Base-by-base conservation (phyloP, 495 filamentous ascomycete species). In the Xylaria bambusicola region DNA sequence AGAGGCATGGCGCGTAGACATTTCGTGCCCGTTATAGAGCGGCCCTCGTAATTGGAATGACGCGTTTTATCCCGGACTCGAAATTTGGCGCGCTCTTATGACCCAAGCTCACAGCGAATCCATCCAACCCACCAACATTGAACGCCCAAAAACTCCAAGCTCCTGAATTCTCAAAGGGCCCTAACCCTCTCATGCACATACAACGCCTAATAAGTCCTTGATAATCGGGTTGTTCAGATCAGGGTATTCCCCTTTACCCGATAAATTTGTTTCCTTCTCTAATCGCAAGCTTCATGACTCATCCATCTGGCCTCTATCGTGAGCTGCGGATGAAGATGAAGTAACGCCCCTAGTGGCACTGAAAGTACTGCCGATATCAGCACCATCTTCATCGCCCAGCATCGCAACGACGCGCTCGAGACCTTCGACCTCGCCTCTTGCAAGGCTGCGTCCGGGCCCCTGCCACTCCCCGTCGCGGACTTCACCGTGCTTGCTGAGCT, bases 401-500 rank as follows among this genome's bases (percentile, higher is more conserved):
- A 79, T 48, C 6, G 65, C 60, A 59, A 79, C 73, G 13, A 80
- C 70, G 52, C 61, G 68, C 64, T 84, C 82, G 51, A 86, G 60
- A 38, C 75, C 75, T 52, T 83, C 82, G 20, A 84, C 82, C 66
- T 84, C 82, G 15, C 68, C 78, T 33, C 67, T 63, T 7, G 59
- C 73, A 20, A 80, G 61, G 42, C 62, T 64, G 58, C 72, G 62
- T 18, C 80, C 70, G 49, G 74, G 76, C 21, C 74, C 74, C 63
- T 79, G 75, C 76, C 79, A 82, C 62, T 82, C 81, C 12, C 82
- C 84, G 62, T 86, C 82, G 48, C 80, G 75, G 18, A 86, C 77
- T 66, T 82, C 83, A 10, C 85, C 85, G 40, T 77, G 64, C 21
- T 67, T 67, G 0, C 79, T 82, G 44, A 88, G 65, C 72, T 85